Evolutionary conservation across 2,329 filamentous ascomycete genomes (phyloP), one percentile per base, ranked within the genome.

Genomic region (Microsporum canis): DNA sequence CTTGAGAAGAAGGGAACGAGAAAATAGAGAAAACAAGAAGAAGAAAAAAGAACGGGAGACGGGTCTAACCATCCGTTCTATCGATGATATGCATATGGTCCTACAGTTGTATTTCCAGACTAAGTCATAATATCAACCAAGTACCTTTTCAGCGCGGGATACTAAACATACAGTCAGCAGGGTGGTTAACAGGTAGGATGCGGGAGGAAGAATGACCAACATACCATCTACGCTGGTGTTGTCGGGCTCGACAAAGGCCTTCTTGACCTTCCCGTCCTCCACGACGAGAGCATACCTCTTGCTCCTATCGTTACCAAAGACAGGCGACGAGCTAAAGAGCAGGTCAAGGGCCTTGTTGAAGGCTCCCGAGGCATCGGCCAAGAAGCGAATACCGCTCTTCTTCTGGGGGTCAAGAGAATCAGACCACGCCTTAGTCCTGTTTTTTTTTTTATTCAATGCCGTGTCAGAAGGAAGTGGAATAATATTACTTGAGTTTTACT

Each of bases 371-470:
- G 90, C 88, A 74, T 96, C 91, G 58, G 87, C 90, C 47, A 96
- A 80, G 81, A 95, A 96, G 65, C 91, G 90, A 69, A 96, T 86
- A 57, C 88, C 88, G 63, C 87, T 89, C 72, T 84, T 81, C 67
- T 83, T 82, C 4, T 81, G 78, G 8, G 90, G 88, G 73, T 96
- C 91, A 49, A 96, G 81, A 64, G 83, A 79, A 65, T 87, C 83
- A 55, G 78, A 85, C 91, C 91, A 96, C 3, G 91, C 91, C 76
- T 95, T 95, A 83, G 91, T 96, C 53, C 89, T 94, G 64, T 64
- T 62, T 31, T 23, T 62, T 31, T 23, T 23, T 23, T 23, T 23
- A 23, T 23, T 23, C 17, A 23, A 23, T 23, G 17, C 17, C 17
- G 17, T 23, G 17, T 23, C 17, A 23, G 17, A 23, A 23, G 17